A percentile compares a stretch with the other conserved stretches of the same genome.
Conservation (phyloP, 2,329 filamentous ascomycete genomes). For the Scedosporium minutisporum region DNA sequence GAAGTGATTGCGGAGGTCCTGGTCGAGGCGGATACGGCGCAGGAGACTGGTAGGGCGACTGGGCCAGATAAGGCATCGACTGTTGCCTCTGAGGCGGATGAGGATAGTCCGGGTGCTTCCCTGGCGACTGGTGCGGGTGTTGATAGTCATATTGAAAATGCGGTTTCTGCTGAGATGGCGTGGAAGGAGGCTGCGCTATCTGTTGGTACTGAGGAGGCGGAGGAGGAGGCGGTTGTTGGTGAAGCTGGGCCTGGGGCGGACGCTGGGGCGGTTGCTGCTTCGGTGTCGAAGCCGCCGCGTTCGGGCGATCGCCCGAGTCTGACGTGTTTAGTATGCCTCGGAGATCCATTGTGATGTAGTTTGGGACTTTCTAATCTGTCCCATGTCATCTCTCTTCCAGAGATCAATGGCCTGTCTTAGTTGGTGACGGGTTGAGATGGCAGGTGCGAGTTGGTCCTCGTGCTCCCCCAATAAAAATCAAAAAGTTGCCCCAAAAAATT, state of each 20-base stretch:
- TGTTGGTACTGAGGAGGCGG: slow-evolving; percentile 7
- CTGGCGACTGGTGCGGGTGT: slow-evolving; percentile 39
- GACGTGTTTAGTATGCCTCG: slow-evolving; percentile 44
- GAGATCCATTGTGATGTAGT: slow-evolving; percentile 36
- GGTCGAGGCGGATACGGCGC: slow-evolving; percentile 3
- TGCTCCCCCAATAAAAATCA: not conserved
- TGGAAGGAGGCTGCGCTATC: slow-evolving; percentile 7
- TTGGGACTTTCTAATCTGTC: not conserved
- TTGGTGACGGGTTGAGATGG: not conserved
- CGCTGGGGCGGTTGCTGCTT: slow-evolving; percentile 13
- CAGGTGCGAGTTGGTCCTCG: not conserved
- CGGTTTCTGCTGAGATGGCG: slow-evolving; percentile 11
- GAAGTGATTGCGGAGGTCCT: not conserved
- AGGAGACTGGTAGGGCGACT: slow-evolving; percentile 4
- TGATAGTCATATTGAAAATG: slow-evolving; percentile 40
- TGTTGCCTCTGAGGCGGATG: slow-evolving; percentile 18
- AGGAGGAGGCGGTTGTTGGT: slow-evolving; percentile 13
- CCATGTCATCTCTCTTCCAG: not conserved
- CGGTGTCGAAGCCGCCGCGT: slow-evolving; percentile 14
- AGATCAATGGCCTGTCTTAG: not conserved
- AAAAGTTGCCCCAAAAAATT: not conserved
- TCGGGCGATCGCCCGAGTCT: slow-evolving; percentile 32
- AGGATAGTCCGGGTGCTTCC: slow-evolving; percentile 34
- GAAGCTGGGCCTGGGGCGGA: slow-evolving; percentile 12
- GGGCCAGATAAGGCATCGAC: slow-evolving; percentile 1